Percentiles rank a stretch among this genome's conserved stretches.
These are phyloP conservation scores for Leishmania amazonensis DNA, from an alignment of 208 protist species.

Conservation along the genomic window DNA sequence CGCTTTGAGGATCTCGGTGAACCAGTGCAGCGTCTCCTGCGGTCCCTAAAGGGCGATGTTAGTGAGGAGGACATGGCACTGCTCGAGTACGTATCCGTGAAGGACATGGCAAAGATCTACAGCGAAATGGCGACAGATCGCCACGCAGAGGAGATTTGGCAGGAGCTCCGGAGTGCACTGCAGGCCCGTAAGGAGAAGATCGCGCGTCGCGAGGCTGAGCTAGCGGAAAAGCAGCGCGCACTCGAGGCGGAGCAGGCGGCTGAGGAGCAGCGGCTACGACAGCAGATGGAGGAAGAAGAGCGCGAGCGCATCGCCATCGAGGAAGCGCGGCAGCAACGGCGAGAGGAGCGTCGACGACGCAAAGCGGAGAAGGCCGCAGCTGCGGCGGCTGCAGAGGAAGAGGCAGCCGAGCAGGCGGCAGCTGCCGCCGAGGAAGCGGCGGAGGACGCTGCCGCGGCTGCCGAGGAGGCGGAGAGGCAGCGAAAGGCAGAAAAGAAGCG, in stretches of 20 bases:
- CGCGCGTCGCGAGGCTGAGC: conserved; percentile 39
- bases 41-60: conserved; percentile 58
- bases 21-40: conserved; percentile 81
- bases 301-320: conserved; percentile 35
- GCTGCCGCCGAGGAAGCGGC: conserved; percentile 43
- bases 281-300: conserved; percentile 51
- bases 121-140: conserved; percentile 67
- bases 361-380: conserved; percentile 37
- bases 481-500: conserved; percentile 47
- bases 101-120: conserved; percentile 90
- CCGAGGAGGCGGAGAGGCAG: conserved; percentile 45
- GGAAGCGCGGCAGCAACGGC: conserved; percentile 39
- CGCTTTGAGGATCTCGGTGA: conserved; percentile 87
- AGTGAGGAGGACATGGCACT: conserved; percentile 82
- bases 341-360: conserved; percentile 40
- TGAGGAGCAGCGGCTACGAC: conserved; percentile 35
- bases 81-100: conserved; percentile 79
- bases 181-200: conserved; percentile 53
- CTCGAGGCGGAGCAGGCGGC: conserved; percentile 41
- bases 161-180: conserved; percentile 58
- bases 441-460: conserved; percentile 35
- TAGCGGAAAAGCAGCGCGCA: conserved; percentile 38
- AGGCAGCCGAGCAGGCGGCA: conserved; percentile 31
- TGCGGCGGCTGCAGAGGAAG: conserved; percentile 32
- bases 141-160: conserved; percentile 80